Percentiles rank a stretch among this genome's conserved stretches.
Conservation (phyloP, 2,329 filamentous ascomycete species). For the Dothistroma septosporum region DNA sequence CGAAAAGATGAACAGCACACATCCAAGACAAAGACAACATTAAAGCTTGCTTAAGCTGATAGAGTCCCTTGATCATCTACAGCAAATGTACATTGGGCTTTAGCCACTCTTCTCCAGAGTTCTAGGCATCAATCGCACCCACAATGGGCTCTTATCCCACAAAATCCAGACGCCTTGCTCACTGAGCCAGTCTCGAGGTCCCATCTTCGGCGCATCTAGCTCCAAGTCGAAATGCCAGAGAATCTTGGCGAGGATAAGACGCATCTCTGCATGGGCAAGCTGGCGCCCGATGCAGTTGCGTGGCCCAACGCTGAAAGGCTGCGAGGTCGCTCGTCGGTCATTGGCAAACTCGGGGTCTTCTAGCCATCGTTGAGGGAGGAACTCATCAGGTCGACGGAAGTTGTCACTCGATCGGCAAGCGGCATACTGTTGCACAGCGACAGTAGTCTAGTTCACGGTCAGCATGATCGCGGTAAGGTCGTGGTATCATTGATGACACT, state of each 20-base stretch:
- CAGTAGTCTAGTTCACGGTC: background rate
- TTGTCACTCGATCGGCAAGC: constrained; percentile 22
- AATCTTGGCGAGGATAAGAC: background rate
- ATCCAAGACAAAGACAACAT: too few relatives aligned
- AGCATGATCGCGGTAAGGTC: background rate
- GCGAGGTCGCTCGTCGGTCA: constrained; percentile 18
- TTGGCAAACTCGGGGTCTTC: constrained; percentile 21
- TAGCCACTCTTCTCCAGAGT: background rate
- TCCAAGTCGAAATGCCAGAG: background rate
- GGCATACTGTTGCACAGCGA: constrained; percentile 5
- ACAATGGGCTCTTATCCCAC: background rate
- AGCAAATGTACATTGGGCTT: background rate
- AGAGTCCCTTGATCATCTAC: too few relatives aligned
- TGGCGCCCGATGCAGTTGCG: constrained; percentile 31
- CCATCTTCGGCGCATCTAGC: background rate
- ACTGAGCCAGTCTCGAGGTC: background rate
- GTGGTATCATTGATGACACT: background rate
- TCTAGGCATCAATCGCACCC: background rate
- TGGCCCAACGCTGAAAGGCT: constrained; percentile 31
- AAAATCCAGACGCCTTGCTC: background rate
- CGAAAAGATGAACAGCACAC: too few relatives aligned
- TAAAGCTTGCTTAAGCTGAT: too few relatives aligned
- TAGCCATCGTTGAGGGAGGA: constrained; percentile 39
- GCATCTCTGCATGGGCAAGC: background rate
- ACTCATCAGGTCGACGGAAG: constrained; percentile 22